Percentiles rank a stretch among this genome's conserved stretches.
Conservation (phyloP, 164 flowering plant genomes). For the Magnolia officinalis region DNA sequence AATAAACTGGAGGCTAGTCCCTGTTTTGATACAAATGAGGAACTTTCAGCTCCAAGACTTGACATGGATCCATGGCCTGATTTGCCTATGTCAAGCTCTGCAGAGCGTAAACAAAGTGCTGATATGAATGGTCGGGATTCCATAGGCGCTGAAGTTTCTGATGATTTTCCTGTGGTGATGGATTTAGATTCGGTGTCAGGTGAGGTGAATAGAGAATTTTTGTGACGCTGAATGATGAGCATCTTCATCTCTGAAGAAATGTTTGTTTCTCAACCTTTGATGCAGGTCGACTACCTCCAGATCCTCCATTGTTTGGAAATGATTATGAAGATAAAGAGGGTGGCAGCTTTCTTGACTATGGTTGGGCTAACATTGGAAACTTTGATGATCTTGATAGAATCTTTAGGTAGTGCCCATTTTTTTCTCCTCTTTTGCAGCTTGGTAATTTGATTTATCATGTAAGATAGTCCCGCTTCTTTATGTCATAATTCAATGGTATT, state of each 20-base stretch:
- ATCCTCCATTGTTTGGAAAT: constrained; percentile 45
- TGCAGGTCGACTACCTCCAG: constrained; percentile 39
- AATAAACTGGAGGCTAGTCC: constrained; percentile 1
- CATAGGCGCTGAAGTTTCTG: constrained; percentile 28
- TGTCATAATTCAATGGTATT: no score
- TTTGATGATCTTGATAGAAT: no score
- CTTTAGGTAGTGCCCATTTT: no score
- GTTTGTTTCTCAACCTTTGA: constrained; percentile 23
- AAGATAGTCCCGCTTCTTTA: no score
- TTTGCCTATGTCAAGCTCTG: constrained; percentile 12
- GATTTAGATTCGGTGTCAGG: constrained; percentile 25
- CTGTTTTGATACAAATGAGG: constrained; percentile 16
- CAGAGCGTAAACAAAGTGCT: constrained; percentile 5
- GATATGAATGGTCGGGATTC: constrained; percentile 29
- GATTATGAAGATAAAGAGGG: constrained; percentile 22
- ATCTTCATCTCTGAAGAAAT: neutral
- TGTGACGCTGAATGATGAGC: neutral
- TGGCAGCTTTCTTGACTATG: no score
- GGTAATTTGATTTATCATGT: no score
- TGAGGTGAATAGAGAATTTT: constrained; percentile 6
- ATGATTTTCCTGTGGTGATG: constrained; percentile 20
- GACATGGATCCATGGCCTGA: constrained; percentile 48
- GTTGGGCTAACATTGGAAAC: no score
- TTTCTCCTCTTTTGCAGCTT: no score
- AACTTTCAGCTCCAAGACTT: constrained; percentile 33